Evolutionary conservation across 2,329 filamentous ascomycete genomes (phyloP).

Genomic region (Calonectria ilicicola): DNA sequence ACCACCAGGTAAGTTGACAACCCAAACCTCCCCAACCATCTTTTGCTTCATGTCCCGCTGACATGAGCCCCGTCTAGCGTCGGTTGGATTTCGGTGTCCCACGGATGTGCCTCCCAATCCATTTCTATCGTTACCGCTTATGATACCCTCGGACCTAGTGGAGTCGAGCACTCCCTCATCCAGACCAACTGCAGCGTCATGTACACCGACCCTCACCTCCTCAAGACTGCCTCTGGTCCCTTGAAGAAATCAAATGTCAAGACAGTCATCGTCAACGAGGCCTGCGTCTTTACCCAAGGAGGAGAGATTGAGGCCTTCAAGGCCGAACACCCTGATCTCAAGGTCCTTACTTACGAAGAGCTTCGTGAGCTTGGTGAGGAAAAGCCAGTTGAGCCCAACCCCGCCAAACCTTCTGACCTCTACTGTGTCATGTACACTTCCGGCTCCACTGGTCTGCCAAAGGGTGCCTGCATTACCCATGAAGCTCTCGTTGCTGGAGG

Average conservation of each 20-base stretch:
- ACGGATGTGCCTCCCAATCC: slow-evolving; percentile 83
- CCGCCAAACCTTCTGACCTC: slow-evolving; percentile 79
- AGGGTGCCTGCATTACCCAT: slow-evolving; percentile 88
- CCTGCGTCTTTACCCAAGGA: slow-evolving; percentile 62
- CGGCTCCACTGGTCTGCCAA: slow-evolving; percentile 88
- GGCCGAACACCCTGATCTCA: slow-evolving; percentile 65
- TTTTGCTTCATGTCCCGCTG: neutral
- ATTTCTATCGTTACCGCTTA: slow-evolving; percentile 95
- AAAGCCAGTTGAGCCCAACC: slow-evolving; percentile 77
- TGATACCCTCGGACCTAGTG: slow-evolving; percentile 88
- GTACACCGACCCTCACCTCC: slow-evolving; percentile 86
- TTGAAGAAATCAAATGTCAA: slow-evolving; percentile 69
- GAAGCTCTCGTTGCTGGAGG: slow-evolving; percentile 80
- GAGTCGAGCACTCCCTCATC: slow-evolving; percentile 85
- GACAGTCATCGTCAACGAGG: slow-evolving; percentile 73
- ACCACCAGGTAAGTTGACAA: slow-evolving; percentile 74
- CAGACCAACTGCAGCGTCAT: slow-evolving; percentile 86
- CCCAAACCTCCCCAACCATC: neutral
- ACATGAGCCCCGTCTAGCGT: slow-evolving; percentile 59
- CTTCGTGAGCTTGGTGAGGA: slow-evolving; percentile 70
- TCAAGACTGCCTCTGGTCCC: slow-evolving; percentile 68
- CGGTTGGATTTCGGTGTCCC: slow-evolving; percentile 87
- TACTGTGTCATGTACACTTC: slow-evolving; percentile 92
- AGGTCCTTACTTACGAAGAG: slow-evolving; percentile 66
- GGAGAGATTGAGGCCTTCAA: slow-evolving; percentile 68